A percentile compares a stretch with the other conserved stretches of the same genome.
Evolutionary conservation across 2,329 filamentous ascomycete genomes (phyloP).

Genomic region (Trichoderma gracile): DNA sequence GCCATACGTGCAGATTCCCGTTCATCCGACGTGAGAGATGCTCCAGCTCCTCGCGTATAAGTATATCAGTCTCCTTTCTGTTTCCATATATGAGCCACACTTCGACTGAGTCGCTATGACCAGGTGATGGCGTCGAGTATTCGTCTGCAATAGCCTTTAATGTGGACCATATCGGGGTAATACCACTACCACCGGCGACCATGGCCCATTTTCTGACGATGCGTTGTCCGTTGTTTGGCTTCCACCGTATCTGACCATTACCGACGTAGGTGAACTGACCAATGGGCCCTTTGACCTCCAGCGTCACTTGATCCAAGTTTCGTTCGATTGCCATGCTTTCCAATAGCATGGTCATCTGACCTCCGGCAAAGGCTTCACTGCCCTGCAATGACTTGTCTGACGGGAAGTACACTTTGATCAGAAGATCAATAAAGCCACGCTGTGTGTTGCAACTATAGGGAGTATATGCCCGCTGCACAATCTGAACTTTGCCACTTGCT

Average conservation of each 20-base stretch:
- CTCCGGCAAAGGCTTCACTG: background rate
- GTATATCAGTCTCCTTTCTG: constrained; percentile 74
- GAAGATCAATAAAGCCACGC: constrained; percentile 5
- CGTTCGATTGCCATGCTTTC: background rate
- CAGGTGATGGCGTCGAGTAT: background rate
- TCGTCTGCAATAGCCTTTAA: constrained; percentile 55
- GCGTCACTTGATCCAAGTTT: background rate
- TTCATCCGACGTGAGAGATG: background rate
- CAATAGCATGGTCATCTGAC: background rate
- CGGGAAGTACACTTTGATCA: constrained; percentile 4
- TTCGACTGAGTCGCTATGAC: constrained; percentile 57
- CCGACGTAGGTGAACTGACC: constrained; percentile 7
- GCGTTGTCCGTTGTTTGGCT: background rate
- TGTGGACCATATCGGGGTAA: constrained; percentile 86
- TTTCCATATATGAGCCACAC: constrained; percentile 81
- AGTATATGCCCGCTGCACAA: constrained; percentile 1
- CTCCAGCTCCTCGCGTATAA: constrained; percentile 54
- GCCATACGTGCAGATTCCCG: background rate
- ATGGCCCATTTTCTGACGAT: background rate
- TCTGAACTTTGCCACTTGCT: constrained; percentile 39
- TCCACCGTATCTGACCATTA: background rate
- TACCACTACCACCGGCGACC: constrained; percentile 49
- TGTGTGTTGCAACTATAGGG: constrained; percentile 5
- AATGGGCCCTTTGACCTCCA: background rate
- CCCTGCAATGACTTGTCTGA: background rate